Percentiles rank a stretch among this genome's conserved stretches.
phyloP scores from a whole-genome alignment of 805 yeast genomes.

The Pichia sporocuriosa region DNA sequence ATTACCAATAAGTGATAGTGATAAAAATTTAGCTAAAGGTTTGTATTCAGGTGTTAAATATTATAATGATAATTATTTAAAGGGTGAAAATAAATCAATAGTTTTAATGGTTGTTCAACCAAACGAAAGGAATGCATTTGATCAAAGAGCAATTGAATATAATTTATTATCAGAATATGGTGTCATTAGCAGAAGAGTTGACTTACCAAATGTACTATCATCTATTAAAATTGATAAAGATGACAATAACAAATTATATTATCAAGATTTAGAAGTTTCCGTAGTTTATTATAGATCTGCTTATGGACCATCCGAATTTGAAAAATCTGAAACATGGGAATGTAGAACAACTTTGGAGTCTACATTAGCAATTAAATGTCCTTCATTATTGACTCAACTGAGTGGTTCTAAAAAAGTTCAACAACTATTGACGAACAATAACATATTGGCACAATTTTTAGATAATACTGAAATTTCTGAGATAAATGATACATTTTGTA shows the following conservation, averaged over 20 bases:
- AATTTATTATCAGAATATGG: constrained; percentile 49
- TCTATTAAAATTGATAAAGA: constrained; percentile 36
- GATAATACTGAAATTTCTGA: background rate
- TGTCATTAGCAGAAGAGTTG: constrained; percentile 57
- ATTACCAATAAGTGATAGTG: constrained; percentile 61
- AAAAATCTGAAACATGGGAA: constrained; percentile 62
- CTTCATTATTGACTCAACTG: constrained; percentile 80
- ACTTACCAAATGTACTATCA: constrained; percentile 50
- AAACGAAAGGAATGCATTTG: constrained; percentile 82
- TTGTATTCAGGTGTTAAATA: constrained; percentile 57
- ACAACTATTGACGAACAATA: constrained; percentile 66
- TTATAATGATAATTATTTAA: constrained; percentile 35
- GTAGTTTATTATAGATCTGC: constrained; percentile 90
- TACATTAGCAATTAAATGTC: constrained; percentile 82
- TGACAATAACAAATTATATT: constrained; percentile 43
- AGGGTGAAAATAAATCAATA: constrained; percentile 35
- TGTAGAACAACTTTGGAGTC: constrained; percentile 68
- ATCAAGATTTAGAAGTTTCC: constrained; percentile 64
- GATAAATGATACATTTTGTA: constrained; percentile 63
- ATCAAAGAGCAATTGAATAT: constrained; percentile 81
- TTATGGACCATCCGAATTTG: constrained; percentile 78
- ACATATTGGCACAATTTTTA: constrained; percentile 40
- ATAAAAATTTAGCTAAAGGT: constrained; percentile 55
- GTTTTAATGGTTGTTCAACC: constrained; percentile 79
- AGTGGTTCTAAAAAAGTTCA: constrained; percentile 93